phyloP scores from a whole-genome alignment of 176 grass and related monocot genomes.

The sorghum (Sorghum bicolor) region Sorghum_bicolor_NCBIv3 NC_012871.2:77279501-77280000 shows the following conservation, averaged over 20 bases:
- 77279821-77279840: constrained; percentile 87
- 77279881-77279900: neutral
- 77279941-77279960: constrained; percentile 95
- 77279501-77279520: neutral
- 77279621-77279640: neutral
- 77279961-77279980: constrained; percentile 91
- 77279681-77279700: neutral
- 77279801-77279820: constrained; percentile 96
- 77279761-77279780: constrained; percentile 99
- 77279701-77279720: neutral
- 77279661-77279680: too few species aligned
- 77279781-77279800: constrained; percentile 97
- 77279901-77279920: neutral
- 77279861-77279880: neutral
- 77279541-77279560: neutral
- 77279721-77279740: constrained; percentile 9
- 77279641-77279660: too few species aligned
- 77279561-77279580: neutral
- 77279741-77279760: constrained; percentile 73
- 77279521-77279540: neutral
- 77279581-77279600: neutral
- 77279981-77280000: constrained; percentile 99
- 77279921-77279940: constrained; percentile 43
- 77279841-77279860: constrained; percentile 17
- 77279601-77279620: constrained; percentile 3